Evolutionary conservation across 306 rosid species (phyloP).

Genomic region (Cercis canadensis): DNA sequence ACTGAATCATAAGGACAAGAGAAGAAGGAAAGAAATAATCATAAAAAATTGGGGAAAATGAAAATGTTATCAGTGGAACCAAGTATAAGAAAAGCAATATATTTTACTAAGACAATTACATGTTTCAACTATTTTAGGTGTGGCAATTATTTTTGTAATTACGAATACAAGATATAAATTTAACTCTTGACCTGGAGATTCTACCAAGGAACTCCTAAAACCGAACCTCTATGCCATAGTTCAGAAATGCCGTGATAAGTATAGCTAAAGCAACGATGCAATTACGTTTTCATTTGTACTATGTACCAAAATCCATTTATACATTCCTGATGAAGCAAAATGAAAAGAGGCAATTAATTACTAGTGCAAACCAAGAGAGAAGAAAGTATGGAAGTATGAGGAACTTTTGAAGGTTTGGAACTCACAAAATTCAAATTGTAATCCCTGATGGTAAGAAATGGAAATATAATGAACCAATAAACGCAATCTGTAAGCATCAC

Average conservation of each 20-base stretch:
- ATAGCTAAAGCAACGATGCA: background rate
- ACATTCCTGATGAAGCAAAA: background rate
- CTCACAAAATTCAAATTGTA: constrained; percentile 63
- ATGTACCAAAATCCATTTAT: background rate
- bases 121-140: constrained; percentile 10
- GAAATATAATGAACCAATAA: constrained; percentile 71
- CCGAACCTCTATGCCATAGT: background rate
- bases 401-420: constrained; percentile 22
- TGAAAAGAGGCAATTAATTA: constrained; percentile 27
- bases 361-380: constrained; percentile 18
- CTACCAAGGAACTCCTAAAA: background rate
- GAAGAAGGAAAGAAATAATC: background rate
- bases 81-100: constrained; percentile 1
- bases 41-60: background rate
- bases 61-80: background rate
- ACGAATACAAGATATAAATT: constrained; percentile 5
- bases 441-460: constrained; percentile 66
- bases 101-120: constrained; percentile 9
- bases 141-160: constrained; percentile 7
- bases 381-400: constrained; percentile 8
- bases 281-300: background rate
- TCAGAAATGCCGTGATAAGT: background rate
- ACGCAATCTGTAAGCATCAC: constrained; percentile 73
- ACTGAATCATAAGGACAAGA: constrained; percentile 19
- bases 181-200: background rate